Evolutionary conservation across 768 basidiomycete species (phyloP).

Genomic region (Serendipita sp.): DNA sequence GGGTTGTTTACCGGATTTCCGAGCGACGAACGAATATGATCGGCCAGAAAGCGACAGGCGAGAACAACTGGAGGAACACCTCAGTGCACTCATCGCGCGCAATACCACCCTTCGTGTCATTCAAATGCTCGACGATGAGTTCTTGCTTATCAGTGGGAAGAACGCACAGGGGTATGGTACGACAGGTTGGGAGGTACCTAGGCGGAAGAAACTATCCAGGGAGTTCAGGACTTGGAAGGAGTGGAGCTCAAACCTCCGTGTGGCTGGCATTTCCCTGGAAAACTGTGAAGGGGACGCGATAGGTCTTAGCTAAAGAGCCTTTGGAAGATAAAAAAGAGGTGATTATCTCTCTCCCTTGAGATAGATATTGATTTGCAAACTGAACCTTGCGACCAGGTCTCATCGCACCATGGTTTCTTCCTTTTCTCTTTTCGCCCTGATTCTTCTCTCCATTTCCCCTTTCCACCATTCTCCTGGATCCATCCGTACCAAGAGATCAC

Average conservation of each 20-base stretch:
- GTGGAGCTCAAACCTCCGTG: background rate
- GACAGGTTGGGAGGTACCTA: background rate
- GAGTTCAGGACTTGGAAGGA: conserved; percentile 5
- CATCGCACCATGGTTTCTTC: background rate
- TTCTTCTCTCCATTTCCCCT: conserved; percentile 3
- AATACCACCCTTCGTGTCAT: background rate
- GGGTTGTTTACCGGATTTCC: background rate
- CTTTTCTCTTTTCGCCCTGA: background rate
- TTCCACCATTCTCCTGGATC: conserved; percentile 48
- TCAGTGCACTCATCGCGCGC: background rate
- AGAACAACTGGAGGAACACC: background rate
- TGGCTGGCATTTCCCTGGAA: background rate
- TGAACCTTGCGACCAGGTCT: too few relatives aligned
- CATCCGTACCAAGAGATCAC: conserved; percentile 38
- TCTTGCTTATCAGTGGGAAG: background rate
- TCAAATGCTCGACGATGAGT: background rate
- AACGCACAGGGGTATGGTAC: background rate
- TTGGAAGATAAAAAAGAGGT: background rate
- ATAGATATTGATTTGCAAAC: too few relatives aligned
- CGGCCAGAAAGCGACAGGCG: background rate
- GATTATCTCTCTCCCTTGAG: background rate
- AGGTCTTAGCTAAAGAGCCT: background rate
- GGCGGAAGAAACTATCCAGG: background rate
- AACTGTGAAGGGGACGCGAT: conserved; percentile 3
- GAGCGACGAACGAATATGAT: conserved; percentile 1